Base-by-base conservation (phyloP, 139 green algal genomes). In the Chlamydomonas schloesseri region DNA sequence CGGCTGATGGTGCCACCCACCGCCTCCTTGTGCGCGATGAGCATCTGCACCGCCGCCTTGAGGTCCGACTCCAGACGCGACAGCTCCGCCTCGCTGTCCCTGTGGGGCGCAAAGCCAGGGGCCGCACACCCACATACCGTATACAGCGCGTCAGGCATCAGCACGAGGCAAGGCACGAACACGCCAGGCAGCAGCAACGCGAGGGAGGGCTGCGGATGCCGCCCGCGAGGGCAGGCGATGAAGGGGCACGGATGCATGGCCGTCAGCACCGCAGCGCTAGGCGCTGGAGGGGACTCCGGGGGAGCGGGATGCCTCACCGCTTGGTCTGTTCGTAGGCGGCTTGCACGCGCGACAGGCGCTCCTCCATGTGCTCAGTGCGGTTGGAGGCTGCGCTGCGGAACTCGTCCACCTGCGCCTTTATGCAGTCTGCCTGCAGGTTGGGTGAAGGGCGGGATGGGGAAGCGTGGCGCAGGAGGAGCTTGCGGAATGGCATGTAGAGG, bases 61-160 rank as follows among this genome's bases (percentile, higher is more conserved):
- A 96, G 77, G 75, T 95, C 92, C 3, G 85, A 75, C 46, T 93
- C 89, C 68, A 95, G 67, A 13, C 77, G 84, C 13, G 88, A 74
- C 29, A 93, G 87, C 80, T 95, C 91, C 67, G 91, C 86, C 65
- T 96, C 94, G 50, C 89, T 90, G 11, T 77, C 80, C 71, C 89
- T 93, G 84, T 42, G 60, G 0, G 71, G 1, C 0, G n/a, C n/a
- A n/a, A 6, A 79, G 10, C n/a, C n/a, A n/a, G n/a, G n/a, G n/a
- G n/a, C n/a, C n/a, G n/a, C n/a, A n/a, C n/a, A n/a, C n/a, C n/a
- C n/a, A n/a, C n/a, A n/a, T n/a, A n/a, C n/a, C n/a, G n/a, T n/a
- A n/a, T n/a, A n/a, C n/a, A n/a, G n/a, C n/a, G n/a, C n/a, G n/a
- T n/a, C n/a, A n/a, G n/a, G n/a, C n/a, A n/a, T n/a, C n/a, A n/a